Percentiles rank a stretch among this genome's conserved stretches.
phyloP scores from a whole-genome alignment of 2,329 filamentous ascomycete species.

The Paracoccidioides brasiliensis region DNA sequence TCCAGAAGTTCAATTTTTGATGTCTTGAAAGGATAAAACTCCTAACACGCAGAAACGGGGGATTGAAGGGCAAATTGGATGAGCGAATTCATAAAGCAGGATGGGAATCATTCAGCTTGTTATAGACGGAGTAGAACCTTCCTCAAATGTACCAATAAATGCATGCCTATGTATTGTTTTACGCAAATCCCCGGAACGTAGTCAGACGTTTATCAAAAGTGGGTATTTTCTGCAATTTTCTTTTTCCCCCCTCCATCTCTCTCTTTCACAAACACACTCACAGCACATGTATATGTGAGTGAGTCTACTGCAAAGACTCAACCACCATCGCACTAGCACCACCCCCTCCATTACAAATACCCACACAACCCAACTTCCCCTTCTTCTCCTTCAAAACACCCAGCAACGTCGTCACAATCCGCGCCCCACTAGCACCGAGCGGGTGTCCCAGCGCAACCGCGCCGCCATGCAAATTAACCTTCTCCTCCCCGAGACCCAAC shows the following conservation, averaged over 20 bases:
- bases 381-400: conserved; percentile 82
- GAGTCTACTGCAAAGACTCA: conserved; percentile 42
- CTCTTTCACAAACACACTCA: background rate
- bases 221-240: background rate
- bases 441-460: conserved; percentile 94
- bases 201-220: background rate
- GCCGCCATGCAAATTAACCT: conserved; percentile 91
- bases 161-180: no score
- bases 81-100: no score
- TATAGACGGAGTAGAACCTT: no score
- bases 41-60: no score
- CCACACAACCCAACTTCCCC: conserved; percentile 83
- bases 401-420: conserved; percentile 81
- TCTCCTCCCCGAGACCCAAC: conserved; percentile 62
- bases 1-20: no score
- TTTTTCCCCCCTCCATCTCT: background rate
- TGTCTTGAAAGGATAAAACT: no score
- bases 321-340: conserved; percentile 89
- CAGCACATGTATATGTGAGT: background rate
- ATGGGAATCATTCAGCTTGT: no score
- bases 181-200: no score
- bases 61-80: no score
- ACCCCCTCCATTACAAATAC: conserved; percentile 96
- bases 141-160: no score
- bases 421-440: conserved; percentile 82